A percentile compares a stretch with the other conserved stretches of the same genome.
phyloP scores from a whole-genome alignment of 2,329 filamentous ascomycete species.

The Talaromyces sp. region DNA sequence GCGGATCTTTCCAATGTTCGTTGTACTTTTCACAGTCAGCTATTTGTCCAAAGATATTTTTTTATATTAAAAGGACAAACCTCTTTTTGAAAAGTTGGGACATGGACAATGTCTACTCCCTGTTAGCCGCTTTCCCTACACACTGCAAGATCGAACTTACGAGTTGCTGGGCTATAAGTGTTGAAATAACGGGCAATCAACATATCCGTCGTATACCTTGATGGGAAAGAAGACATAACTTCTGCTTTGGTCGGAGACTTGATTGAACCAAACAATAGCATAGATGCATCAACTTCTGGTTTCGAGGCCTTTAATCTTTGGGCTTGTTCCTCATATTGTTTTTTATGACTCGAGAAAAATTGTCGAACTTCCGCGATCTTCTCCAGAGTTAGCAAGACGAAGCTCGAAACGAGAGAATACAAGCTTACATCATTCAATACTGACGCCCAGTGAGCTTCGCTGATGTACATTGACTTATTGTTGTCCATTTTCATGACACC shows the following conservation, averaged over 20 bases:
- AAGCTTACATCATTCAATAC: conserved; percentile 61
- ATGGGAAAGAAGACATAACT: conserved; percentile 71
- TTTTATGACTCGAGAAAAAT: conserved; percentile 80
- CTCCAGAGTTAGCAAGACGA: neutral
- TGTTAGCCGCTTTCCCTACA: neutral
- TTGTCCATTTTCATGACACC: conserved; percentile 81
- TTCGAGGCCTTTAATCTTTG: conserved; percentile 68
- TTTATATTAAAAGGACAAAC: conserved; percentile 29
- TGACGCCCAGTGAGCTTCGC: conserved; percentile 77
- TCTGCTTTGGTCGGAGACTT: conserved; percentile 67
- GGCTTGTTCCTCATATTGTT: conserved; percentile 78
- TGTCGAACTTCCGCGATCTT: conserved; percentile 88
- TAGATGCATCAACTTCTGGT: conserved; percentile 55
- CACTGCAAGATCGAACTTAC: conserved; percentile 34
- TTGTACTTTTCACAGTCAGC: conserved; percentile 45
- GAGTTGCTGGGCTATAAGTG: conserved; percentile 61
- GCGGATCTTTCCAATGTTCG: conserved; percentile 55
- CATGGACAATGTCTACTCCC: conserved; percentile 61
- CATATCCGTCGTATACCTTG: conserved; percentile 75
- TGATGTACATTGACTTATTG: conserved; percentile 71
- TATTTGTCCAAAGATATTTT: neutral
- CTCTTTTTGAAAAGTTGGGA: conserved; percentile 76
- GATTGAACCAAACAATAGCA: conserved; percentile 70
- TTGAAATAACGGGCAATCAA: conserved; percentile 89
- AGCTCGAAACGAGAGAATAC: neutral